phyloP scores from a whole-genome alignment of 164 flowering plant genomes.

The Saururus chinensis region DNA sequence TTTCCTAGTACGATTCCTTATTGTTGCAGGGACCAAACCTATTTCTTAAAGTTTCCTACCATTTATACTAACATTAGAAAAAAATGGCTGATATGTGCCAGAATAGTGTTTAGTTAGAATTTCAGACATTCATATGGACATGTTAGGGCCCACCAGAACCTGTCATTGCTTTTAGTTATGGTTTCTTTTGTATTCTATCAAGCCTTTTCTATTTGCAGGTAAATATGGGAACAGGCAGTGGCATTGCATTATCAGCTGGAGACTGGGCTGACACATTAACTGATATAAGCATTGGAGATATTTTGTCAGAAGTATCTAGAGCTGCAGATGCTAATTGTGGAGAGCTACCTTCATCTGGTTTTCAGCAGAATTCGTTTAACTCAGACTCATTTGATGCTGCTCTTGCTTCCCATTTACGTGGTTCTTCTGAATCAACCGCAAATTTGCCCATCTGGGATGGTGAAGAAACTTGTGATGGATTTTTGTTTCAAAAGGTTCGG shows the following conservation, averaged over 20 bases:
- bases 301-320: conserved; percentile 49
- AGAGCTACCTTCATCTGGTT: conserved; percentile 28
- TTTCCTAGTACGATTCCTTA: too few relatives aligned
- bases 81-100: too few relatives aligned
- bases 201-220: conserved; percentile 22
- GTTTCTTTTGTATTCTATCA: background rate
- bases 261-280: conserved; percentile 97
- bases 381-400: conserved; percentile 97
- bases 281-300: conserved; percentile 75
- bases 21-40: too few relatives aligned
- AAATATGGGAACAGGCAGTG: conserved; percentile 24
- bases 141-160: too few relatives aligned
- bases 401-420: conserved; percentile 77
- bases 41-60: too few relatives aligned
- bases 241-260: conserved; percentile 42
- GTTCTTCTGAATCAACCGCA: conserved; percentile 30
- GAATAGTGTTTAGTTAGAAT: too few relatives aligned
- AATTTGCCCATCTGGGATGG: conserved; percentile 81
- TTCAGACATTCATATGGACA: too few relatives aligned
- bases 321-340: conserved; percentile 20
- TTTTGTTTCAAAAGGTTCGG: conserved; percentile 51
- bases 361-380: conserved; percentile 54
- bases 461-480: conserved; percentile 96
- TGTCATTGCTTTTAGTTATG: too few relatives aligned
- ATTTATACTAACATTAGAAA: too few relatives aligned